Conservation (phyloP, 2,329 filamentous ascomycete genomes). For the Fusarium sp. region DNA sequence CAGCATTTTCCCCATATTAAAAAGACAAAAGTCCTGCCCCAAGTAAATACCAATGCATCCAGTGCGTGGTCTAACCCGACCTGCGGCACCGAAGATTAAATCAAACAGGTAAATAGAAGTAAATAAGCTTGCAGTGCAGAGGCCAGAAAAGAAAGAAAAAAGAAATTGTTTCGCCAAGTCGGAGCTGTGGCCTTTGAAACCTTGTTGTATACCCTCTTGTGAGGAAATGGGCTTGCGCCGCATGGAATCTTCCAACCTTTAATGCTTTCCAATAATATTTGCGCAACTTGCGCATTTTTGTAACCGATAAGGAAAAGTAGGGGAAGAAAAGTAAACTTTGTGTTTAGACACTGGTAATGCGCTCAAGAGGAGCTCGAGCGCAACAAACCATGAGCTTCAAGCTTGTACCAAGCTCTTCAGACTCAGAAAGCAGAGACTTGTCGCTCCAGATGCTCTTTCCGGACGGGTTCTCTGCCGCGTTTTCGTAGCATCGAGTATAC, state of each 20-base stretch:
- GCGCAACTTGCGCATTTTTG: conserved; percentile 19
- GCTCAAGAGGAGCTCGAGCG: conserved; percentile 79
- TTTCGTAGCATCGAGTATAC: conserved; percentile 94
- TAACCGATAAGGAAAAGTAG: conserved; percentile 32
- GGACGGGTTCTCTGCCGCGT: conserved; percentile 63
- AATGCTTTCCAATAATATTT: conserved; percentile 42
- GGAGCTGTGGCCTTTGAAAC: conserved; percentile 16
- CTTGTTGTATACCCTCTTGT: conserved; percentile 26
- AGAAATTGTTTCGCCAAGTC: conserved; percentile 10
- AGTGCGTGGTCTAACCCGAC: conserved; percentile 48
- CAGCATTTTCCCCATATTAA: conserved; percentile 46
- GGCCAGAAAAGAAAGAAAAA: conserved; percentile 10
- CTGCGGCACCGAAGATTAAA: conserved; percentile 47
- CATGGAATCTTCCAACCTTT: conserved; percentile 45
- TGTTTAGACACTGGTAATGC: conserved; percentile 62
- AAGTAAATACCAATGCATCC: conserved; percentile 49
- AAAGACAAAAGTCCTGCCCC: conserved; percentile 21
- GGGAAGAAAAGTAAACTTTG: conserved; percentile 27
- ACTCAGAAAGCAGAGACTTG: conserved; percentile 80
- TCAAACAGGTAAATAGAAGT: conserved; percentile 17
- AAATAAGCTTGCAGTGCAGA: conserved; percentile 11
- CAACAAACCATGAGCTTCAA: conserved; percentile 93
- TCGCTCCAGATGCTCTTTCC: conserved; percentile 82
- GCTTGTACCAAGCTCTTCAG: conserved; percentile 86
- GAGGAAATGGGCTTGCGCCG: conserved; percentile 45